Percentiles rank a stretch among this genome's conserved stretches.
Conservation (phyloP, 768 basidiomycete genomes). For the Leccinum fibrillosum region DNA sequence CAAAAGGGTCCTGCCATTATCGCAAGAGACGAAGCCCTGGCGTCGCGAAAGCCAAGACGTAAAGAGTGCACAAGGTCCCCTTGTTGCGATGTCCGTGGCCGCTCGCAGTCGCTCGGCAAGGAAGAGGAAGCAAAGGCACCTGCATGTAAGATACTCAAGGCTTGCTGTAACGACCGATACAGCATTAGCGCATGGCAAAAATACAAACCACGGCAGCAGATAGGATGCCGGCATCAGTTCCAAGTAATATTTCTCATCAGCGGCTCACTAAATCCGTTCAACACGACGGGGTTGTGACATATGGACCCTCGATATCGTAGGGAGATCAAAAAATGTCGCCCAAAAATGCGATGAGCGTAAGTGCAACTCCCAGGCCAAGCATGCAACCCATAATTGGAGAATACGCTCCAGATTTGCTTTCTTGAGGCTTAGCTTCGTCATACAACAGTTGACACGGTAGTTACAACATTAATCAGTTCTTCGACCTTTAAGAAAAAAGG, state of each 20-base stretch:
- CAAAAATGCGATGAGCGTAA: background rate
- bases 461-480: background rate
- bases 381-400: background rate
- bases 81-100: background rate
- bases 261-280: background rate
- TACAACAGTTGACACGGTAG: background rate
- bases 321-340: background rate
- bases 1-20: background rate
- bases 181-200: background rate
- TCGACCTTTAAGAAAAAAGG: background rate
- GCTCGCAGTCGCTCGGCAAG: background rate
- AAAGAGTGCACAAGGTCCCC: background rate
- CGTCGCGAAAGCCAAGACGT: background rate
- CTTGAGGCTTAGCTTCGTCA: background rate
- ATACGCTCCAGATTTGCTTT: background rate
- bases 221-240: slow-evolving; percentile 12
- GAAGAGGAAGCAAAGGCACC: background rate
- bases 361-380: background rate
- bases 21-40: background rate
- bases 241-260: background rate
- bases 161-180: background rate
- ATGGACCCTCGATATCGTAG: background rate
- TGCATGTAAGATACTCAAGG: background rate
- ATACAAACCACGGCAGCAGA: slow-evolving; percentile 1
- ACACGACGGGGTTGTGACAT: background rate